Base-by-base conservation (phyloP, 2,329 filamentous ascomycete species). In the Trichoderma cornu-damae region DNA sequence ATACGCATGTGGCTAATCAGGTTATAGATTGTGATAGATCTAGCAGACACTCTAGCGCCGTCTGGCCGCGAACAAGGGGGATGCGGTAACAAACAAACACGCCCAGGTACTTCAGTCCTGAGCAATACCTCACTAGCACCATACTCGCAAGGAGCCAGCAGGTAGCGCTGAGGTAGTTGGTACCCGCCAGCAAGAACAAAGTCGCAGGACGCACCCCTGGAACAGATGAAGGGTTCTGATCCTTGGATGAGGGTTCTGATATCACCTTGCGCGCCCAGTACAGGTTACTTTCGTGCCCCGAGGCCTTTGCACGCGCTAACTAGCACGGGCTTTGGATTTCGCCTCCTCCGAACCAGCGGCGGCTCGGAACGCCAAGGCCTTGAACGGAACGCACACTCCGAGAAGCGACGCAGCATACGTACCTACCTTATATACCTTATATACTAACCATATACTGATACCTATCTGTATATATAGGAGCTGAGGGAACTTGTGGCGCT, bases 21-120 rank as follows among this genome's bases (percentile, higher is more conserved):
- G 50, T 49, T 38, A 56, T 37, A 56, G 50, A 49, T 59, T n/a
- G 28, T 56, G 57, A 59, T 46, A 55, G 57, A 59, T 59, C 57
- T 59, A 43, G 57, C 34, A 59, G 43, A 38, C 38, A n/a, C 35
- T 47, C 34, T 58, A 53, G 56, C 34, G 56, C 40, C 48, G 56
- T 46, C 48, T 30, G 32, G 26, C 42, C n/a, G 9, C 35, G 42
- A 32, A 42, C 20, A 37, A 50, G 51, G 40, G 51, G 44, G 30
- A n/a, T 24, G 44, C 50, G 28, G 40, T 28, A n/a, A n/a, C n/a
- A n/a, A n/a, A 42, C 49, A 32, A 22, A 37, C 8, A 16, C 14
- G n/a, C 16, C 22, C 1, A 38, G 34, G 16, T 40, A 42, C 37
- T 40, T 16, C 11, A 26, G n/a, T n/a, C n/a, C n/a, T 50, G 18